Base-by-base conservation (phyloP, 148 eudicot species). In the Cornus suecica region DNA sequence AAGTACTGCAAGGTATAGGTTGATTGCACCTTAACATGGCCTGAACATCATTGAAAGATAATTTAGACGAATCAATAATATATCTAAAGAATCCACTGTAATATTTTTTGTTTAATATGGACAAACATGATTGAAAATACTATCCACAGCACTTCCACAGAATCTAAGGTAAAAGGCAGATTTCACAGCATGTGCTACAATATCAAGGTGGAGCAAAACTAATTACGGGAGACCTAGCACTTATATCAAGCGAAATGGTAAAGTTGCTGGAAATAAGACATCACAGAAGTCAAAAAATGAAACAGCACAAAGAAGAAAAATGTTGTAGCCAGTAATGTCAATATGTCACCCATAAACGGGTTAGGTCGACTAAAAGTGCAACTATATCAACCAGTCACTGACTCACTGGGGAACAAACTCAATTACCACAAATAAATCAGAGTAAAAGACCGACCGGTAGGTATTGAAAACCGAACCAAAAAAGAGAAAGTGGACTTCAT, bases 21-120 rank as follows among this genome's bases (percentile, higher is more conserved):
- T 94, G 96, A 68, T 73, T 88, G 96, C 97, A 90, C 82, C 96
- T 90, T 79, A 87, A 54, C 90, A 94, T 85, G 16, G 96, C 99
- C 99, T 94, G 80, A 68, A 71, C 51, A 66, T 2, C 66, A 66
- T 45, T 15, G 58, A 74, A 48, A 73, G 13, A 32, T 64, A 65
- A 71, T 41, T 67, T 68, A 73, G 48, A 78, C 27, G 48, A 74
- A 41, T 16, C 32, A 69, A 54, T 0, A 61, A 66, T 37, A 66
- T 9, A 79, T 69, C 62, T 22, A 29, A 15, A 48, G 20, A 48
- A 15, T 24, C 30, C 25, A 60, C 30, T 72, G 75, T 30, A 24
- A 72, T 61, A n/a, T 25, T 34, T 11, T 73, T 16, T 8, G 24
- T 15, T 14, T 73, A 5, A 34, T 30, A 18, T 26, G 13, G 37